Evolutionary conservation across 768 basidiomycete genomes (phyloP), one percentile per base, ranked within the genome.

Genomic region (Lepiota venenata): DNA sequence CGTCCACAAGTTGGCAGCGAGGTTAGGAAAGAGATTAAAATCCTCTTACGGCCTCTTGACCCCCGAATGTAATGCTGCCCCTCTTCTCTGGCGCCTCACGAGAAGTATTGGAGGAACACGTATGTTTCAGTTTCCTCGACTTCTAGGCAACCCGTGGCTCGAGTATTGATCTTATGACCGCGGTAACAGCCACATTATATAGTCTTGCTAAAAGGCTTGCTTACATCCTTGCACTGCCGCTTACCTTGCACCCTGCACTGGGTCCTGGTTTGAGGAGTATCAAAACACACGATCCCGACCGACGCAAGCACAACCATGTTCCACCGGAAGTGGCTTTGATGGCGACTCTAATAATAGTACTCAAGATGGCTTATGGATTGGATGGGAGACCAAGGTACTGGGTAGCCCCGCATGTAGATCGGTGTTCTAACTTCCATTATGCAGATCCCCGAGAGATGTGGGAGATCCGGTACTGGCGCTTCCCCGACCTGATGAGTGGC

Each of bases 311-410:
- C 50, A 89, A 91, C 66, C 83, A 79, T 58, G 76, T 79, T 25
- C 83, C 89, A 5, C 78, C 85, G 9, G 92, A 94, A 63, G 71
- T 87, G 46, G 77, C 79, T 2, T 69, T 91, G 20, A 64, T 81
- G 41, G 82, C 80, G 2, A 74, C 73, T 12, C 78, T 80, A 45
- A 75, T 93, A 11, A 76, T 92, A 10, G 83, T 85, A 35, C 73
- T 94, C 61, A 95, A 94, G 71, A 77, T 96, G 77, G 79, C 85
- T 21, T 94, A 94, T 62, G 94, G 93, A 0, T 64, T 94, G 25
- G 92, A 94, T 64, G 90, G 84, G 25, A 72, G 71, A 58, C 52
- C 61, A 50, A 80, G 89, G 88, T 84, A 64, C 42, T 35, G 29
- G 21, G 16, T 44, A 39, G 44, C 37, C 38, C 55, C 55, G 56